Evolutionary conservation across 2,329 filamentous ascomycete species (phyloP).

Genomic region (Westerdykella aurantiaca): DNA sequence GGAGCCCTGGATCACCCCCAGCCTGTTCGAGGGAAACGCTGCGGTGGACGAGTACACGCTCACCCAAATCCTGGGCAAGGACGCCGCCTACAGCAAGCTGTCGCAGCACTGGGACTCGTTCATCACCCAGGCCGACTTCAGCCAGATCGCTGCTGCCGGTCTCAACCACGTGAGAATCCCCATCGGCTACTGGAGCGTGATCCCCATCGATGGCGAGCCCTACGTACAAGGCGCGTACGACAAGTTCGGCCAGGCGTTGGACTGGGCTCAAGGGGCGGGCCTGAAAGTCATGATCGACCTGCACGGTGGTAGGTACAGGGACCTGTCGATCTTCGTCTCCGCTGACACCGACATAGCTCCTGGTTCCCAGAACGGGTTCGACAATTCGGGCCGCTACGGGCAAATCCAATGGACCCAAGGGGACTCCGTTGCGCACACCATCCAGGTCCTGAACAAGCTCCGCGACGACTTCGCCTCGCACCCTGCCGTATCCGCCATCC

Average conservation of each 20-base stretch:
- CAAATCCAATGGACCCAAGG: constrained; percentile 43
- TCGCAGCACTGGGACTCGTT: constrained; percentile 55
- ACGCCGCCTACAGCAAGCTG: constrained; percentile 45
- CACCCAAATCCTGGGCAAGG: constrained; percentile 45
- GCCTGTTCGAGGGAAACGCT: constrained; percentile 50
- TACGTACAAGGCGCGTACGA: constrained; percentile 58
- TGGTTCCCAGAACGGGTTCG: constrained; percentile 61
- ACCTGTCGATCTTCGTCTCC: not conserved
- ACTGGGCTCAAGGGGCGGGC: constrained; percentile 53
- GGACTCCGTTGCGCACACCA: constrained; percentile 38
- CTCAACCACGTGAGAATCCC: constrained; percentile 62
- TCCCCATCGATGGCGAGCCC: constrained; percentile 49
- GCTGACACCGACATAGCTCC: constrained; percentile 41
- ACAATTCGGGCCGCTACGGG: constrained; percentile 56
- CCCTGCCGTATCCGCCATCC: constrained; percentile 43
- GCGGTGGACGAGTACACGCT: constrained; percentile 56
- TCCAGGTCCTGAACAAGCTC: constrained; percentile 42
- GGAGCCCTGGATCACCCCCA: constrained; percentile 60
- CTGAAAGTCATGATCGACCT: constrained; percentile 63
- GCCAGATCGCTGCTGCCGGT: constrained; percentile 50
- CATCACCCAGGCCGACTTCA: constrained; percentile 52
- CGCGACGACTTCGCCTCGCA: constrained; percentile 42
- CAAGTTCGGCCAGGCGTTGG: constrained; percentile 52
- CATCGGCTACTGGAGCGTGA: constrained; percentile 60
- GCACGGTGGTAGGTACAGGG: constrained; percentile 53